These are phyloP conservation scores for Schwanniomyces vanrijiae DNA, from an alignment of 805 yeast species.

Conservation along the genomic window DNA sequence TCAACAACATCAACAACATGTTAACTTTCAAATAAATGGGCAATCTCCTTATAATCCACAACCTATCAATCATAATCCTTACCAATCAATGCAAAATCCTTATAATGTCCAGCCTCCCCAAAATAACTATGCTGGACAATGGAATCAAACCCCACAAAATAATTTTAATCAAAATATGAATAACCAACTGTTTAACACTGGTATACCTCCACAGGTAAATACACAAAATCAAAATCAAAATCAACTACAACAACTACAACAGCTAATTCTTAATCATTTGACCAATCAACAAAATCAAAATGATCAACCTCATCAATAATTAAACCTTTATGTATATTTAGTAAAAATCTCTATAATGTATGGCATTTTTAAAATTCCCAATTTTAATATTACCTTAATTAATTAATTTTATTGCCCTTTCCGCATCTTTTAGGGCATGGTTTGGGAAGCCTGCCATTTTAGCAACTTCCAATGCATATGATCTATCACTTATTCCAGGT, in stretches of 20 bases:
- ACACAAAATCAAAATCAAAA: conserved; percentile 7
- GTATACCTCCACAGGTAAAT: background rate
- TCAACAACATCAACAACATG: conserved; percentile 9
- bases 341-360: conserved; percentile 4
- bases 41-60: background rate
- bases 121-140: background rate
- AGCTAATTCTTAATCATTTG: conserved; percentile 20
- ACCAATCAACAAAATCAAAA: conserved; percentile 14
- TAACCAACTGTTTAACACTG: background rate
- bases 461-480: conserved; percentile 79
- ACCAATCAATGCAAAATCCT: background rate
- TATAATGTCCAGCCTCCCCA: background rate
- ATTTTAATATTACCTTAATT: background rate
- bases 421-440: conserved; percentile 55
- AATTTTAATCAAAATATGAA: background rate
- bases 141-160: background rate
- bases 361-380: background rate
- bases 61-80: background rate
- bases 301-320: conserved; percentile 1
- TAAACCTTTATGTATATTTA: background rate
- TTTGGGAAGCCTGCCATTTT: conserved; percentile 76
- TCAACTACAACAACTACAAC: conserved; percentile 13
- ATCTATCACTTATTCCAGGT: conserved; percentile 69
- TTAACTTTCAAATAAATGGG: background rate
- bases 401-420: conserved; percentile 16